A percentile compares a stretch with the other conserved stretches of the same genome.
These are phyloP conservation scores for Phytopythium sindhum DNA, from an alignment of 352 stramenopile species.

Conservation along the genomic window DNA sequence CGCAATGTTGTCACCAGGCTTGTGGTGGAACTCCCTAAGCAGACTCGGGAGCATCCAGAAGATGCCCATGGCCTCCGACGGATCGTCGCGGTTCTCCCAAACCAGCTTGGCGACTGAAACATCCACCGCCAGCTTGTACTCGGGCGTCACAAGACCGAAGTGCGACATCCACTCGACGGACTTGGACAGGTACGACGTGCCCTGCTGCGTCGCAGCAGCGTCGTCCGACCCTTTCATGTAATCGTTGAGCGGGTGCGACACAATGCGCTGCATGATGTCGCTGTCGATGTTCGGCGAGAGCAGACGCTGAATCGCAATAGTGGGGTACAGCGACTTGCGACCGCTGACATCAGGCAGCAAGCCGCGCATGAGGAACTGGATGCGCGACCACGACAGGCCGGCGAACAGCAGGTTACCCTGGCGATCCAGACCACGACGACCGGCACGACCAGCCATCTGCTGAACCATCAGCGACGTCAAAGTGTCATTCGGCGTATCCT, in stretches of 20 bases:
- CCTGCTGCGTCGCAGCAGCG: slow-evolving; percentile 24
- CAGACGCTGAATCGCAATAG: slow-evolving; percentile 89
- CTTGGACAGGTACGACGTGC: slow-evolving; percentile 81
- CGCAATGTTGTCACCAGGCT: slow-evolving; percentile 78
- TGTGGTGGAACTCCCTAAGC: slow-evolving; percentile 85
- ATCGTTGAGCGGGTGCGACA: slow-evolving; percentile 73
- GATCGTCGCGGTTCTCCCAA: slow-evolving; percentile 84
- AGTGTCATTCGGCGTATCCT: slow-evolving; percentile 92
- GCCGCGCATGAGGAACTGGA: slow-evolving; percentile 97
- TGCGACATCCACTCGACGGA: slow-evolving; percentile 90
- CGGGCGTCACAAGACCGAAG: slow-evolving; percentile 71
- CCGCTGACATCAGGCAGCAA: slow-evolving; percentile 93
- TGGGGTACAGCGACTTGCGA: slow-evolving; percentile 91
- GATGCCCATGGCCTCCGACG: slow-evolving; percentile 70
- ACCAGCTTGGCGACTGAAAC: slow-evolving; percentile 74
- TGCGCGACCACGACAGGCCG: slow-evolving; percentile 92
- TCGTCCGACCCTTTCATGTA: slow-evolving; percentile 52
- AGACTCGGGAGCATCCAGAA: slow-evolving; percentile 77
- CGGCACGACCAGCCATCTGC: slow-evolving; percentile 98
- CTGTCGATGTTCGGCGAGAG: slow-evolving; percentile 90
- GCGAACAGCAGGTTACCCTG: slow-evolving; percentile 97
- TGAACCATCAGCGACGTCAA: slow-evolving; percentile 98
- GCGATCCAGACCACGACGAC: slow-evolving; percentile 96
- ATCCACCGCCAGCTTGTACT: slow-evolving; percentile 72
- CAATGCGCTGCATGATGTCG: slow-evolving; percentile 89